A percentile compares a stretch with the other conserved stretches of the same genome.
Conservation (phyloP, 352 stramenopile species). For the Pythium dissimile region DNA sequence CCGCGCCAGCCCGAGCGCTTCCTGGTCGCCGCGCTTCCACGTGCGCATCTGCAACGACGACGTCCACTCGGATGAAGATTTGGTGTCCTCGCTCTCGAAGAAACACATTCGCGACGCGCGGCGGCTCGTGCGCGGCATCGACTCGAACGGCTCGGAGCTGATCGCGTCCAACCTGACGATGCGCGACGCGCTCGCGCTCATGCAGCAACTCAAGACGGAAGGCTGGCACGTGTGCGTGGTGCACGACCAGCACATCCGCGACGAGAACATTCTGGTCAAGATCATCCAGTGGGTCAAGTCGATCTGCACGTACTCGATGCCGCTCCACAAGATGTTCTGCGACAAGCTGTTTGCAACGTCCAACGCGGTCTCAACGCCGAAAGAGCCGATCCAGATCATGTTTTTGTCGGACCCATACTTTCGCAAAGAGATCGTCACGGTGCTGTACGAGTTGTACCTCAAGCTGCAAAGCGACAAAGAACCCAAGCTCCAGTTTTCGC, state of each 20-base stretch:
- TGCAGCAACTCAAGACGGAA: slow-evolving; percentile 74
- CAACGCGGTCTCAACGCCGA: slow-evolving; percentile 31
- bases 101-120: slow-evolving; percentile 62
- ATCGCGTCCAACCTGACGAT: slow-evolving; percentile 50
- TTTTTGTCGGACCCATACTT: slow-evolving; percentile 94
- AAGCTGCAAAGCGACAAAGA: slow-evolving; percentile 92
- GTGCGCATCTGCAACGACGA: slow-evolving; percentile 98
- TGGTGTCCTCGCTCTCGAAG: slow-evolving; percentile 89
- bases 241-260: slow-evolving; percentile 60
- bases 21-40: slow-evolving; percentile 67
- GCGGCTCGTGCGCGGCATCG: slow-evolving; percentile 65
- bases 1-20: slow-evolving; percentile 3
- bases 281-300: slow-evolving; percentile 77
- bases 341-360: slow-evolving; percentile 54
- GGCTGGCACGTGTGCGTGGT: slow-evolving; percentile 85
- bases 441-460: slow-evolving; percentile 93
- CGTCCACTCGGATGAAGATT: slow-evolving; percentile 97
- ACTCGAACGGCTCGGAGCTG: slow-evolving; percentile 72
- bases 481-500: slow-evolving; percentile 93
- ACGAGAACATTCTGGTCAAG: slow-evolving; percentile 61
- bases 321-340: slow-evolving; percentile 66
- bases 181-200: slow-evolving; percentile 60
- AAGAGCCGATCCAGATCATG: slow-evolving; percentile 85
- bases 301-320: slow-evolving; percentile 53
- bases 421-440: slow-evolving; percentile 89